Conservation (phyloP, 345 rosid genomes). For the Salix koriyanagi region DNA sequence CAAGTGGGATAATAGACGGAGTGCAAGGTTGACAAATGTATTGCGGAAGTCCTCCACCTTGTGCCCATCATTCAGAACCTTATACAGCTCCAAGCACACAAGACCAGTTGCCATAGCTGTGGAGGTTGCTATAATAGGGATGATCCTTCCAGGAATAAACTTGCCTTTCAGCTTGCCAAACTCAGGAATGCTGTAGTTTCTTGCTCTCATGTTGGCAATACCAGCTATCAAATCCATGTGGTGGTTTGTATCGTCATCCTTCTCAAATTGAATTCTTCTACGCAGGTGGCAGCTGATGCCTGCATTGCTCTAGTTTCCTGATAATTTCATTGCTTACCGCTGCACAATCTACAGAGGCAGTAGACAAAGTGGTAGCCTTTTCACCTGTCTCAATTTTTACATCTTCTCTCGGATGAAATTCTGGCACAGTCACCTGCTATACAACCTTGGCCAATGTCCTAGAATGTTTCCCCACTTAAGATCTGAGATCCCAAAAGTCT, state of each 20-base stretch:
- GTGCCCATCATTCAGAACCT: constrained; percentile 74
- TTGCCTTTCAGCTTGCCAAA: constrained; percentile 97
- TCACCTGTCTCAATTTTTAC: constrained; percentile 85
- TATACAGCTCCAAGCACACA: constrained; percentile 93
- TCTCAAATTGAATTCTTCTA: constrained; percentile 93
- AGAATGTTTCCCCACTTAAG: constrained; percentile 80
- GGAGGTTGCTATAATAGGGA: constrained; percentile 95
- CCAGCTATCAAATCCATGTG: constrained; percentile 98
- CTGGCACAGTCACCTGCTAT: constrained; percentile 68
- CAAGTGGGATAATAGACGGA: constrained; percentile 63
- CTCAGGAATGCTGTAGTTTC: constrained; percentile 90
- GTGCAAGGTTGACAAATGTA: constrained; percentile 90
- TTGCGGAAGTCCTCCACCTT: constrained; percentile 83
- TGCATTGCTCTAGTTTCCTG: constrained; percentile 61
- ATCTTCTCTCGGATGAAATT: constrained; percentile 78
- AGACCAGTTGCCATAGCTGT: constrained; percentile 98
- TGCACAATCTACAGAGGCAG: constrained; percentile 80
- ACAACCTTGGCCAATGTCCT: constrained; percentile 60
- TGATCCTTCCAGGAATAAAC: constrained; percentile 96
- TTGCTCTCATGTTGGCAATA: constrained; percentile 99
- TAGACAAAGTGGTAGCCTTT: constrained; percentile 71
- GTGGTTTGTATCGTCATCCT: constrained; percentile 96
- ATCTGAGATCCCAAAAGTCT: constrained; percentile 73
- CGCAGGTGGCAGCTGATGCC: constrained; percentile 45
- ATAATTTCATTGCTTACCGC: constrained; percentile 63